Conservation (phyloP, 352 stramenopile genomes). For the Elongisporangium anandrum region DNA sequence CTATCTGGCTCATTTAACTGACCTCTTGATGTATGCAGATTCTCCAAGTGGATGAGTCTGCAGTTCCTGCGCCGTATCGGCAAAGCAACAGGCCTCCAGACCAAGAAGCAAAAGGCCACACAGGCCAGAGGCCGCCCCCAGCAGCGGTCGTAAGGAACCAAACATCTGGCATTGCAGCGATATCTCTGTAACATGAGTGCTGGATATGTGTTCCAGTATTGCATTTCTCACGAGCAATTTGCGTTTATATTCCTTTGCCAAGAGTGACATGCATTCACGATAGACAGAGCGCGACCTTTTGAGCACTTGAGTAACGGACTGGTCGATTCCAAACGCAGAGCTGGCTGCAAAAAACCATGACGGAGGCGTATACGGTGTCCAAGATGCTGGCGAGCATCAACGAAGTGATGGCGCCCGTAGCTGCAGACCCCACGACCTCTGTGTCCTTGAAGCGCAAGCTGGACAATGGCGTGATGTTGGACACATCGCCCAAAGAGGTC, state of each 20-base stretch:
- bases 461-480: constrained; percentile 79
- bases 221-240: background rate
- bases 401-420: constrained; percentile 66
- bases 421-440: constrained; percentile 30
- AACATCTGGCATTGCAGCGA: background rate
- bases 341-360: constrained; percentile 19
- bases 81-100: constrained; percentile 71
- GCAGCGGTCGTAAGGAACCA: constrained; percentile 10
- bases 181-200: background rate
- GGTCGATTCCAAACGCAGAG: too few relatives aligned
- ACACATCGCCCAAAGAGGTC: constrained; percentile 70
- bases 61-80: constrained; percentile 77
- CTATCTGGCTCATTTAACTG: background rate
- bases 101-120: constrained; percentile 50
- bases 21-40: constrained; percentile 22
- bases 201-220: background rate
- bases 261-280: too few relatives aligned
- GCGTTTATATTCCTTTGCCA: too few relatives aligned
- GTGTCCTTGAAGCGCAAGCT: constrained; percentile 67
- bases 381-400: constrained; percentile 85
- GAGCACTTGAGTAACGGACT: background rate
- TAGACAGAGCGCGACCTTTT: background rate
- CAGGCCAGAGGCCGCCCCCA: constrained; percentile 11
- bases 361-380: constrained; percentile 74
- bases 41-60: constrained; percentile 81